phyloP scores from a whole-genome alignment of 768 basidiomycete species.

The Cystofilobasidium ferigula region DNA sequence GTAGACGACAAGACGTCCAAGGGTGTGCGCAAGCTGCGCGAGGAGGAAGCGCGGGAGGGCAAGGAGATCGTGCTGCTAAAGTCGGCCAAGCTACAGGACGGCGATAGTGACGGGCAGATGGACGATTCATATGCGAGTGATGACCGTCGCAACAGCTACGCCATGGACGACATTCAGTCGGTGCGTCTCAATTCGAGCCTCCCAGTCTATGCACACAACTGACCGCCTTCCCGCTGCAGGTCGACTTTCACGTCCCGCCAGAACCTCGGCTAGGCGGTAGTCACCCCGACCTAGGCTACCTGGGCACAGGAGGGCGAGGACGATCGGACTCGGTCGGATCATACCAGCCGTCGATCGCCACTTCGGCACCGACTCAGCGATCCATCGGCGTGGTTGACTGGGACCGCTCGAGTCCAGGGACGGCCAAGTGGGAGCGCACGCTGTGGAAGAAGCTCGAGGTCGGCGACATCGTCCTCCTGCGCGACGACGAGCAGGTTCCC shows the following conservation, averaged over 20 bases:
- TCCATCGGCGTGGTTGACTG: slow-evolving; percentile 72
- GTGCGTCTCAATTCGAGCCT: slow-evolving; percentile 48
- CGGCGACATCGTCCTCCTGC: slow-evolving; percentile 81
- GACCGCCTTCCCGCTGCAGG: neutral
- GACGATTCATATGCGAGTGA: slow-evolving; percentile 7
- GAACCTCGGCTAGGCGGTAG: slow-evolving; percentile 11
- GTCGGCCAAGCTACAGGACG: slow-evolving; percentile 29
- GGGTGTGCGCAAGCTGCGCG: slow-evolving; percentile 74
- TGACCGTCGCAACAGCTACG: slow-evolving; percentile 27
- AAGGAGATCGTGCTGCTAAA: slow-evolving; percentile 54
- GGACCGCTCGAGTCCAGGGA: slow-evolving; percentile 54
- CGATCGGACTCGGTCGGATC: slow-evolving; percentile 7
- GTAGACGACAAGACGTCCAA: slow-evolving; percentile 50
- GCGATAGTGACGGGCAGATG: slow-evolving; percentile 29
- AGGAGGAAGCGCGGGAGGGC: slow-evolving; percentile 57
- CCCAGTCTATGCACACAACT: neutral
- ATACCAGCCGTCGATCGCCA: slow-evolving; percentile 40
- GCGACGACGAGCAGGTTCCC: slow-evolving; percentile 91
- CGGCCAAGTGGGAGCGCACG: slow-evolving; percentile 83
- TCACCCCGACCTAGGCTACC: slow-evolving; percentile 19
- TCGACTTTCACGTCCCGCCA: slow-evolving; percentile 1
- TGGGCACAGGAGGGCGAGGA: neutral
- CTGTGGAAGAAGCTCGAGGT: slow-evolving; percentile 98
- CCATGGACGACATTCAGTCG: slow-evolving; percentile 58
- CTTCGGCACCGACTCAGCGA: slow-evolving; percentile 22